A percentile compares a stretch with the other conserved stretches of the same genome.
phyloP scores from a whole-genome alignment of 345 rosid genomes.

The Cardamine chenopodiifolia region DNA sequence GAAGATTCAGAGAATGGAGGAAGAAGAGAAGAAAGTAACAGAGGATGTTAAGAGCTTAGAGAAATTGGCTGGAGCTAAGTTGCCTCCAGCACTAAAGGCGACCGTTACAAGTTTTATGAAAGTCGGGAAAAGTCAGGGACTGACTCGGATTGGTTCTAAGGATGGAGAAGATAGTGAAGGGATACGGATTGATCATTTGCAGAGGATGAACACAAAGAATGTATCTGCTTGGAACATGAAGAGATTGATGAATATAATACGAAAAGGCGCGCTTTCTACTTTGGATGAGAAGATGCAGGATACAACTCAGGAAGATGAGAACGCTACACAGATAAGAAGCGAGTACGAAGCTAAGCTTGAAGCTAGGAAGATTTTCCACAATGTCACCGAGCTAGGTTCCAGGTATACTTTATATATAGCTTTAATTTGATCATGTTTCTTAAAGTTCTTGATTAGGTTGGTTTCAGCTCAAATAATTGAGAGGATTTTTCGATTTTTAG shows the following conservation, averaged over 20 bases:
- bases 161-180: conserved; percentile 42
- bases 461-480: conserved; percentile 21
- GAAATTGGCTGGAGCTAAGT: conserved; percentile 46
- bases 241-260: conserved; percentile 58
- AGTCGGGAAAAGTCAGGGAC: conserved; percentile 35
- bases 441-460: not conserved
- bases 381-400: conserved; percentile 53
- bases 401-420: conserved; percentile 43
- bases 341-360: conserved; percentile 54
- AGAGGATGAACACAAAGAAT: conserved; percentile 56
- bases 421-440: not conserved
- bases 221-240: conserved; percentile 81
- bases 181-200: conserved; percentile 56
- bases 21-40: conserved; percentile 46
- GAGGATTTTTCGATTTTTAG: conserved; percentile 46
- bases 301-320: conserved; percentile 44
- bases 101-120: conserved; percentile 45
- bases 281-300: conserved; percentile 54
- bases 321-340: conserved; percentile 55
- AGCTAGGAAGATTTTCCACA: conserved; percentile 54
- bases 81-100: conserved; percentile 51
- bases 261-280: conserved; percentile 60
- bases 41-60: conserved; percentile 52
- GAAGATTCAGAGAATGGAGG: conserved; percentile 53
- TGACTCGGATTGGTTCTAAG: conserved; percentile 43